Evolutionary conservation across 768 basidiomycete species (phyloP).

Genomic region (Hypholoma fasciculare): DNA sequence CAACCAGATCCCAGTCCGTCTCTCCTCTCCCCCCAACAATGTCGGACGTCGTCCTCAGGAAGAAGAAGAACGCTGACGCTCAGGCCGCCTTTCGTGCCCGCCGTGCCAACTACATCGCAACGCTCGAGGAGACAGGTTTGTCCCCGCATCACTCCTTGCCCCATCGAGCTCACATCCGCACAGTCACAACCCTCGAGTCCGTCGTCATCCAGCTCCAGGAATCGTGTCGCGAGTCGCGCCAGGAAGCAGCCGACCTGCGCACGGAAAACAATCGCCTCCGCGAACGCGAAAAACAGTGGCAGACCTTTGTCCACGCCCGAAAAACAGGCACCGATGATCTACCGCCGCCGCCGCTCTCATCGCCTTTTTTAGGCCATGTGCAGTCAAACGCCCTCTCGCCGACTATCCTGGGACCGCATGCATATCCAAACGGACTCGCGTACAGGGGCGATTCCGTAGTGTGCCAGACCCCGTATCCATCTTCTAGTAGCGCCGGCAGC

Average conservation of each 20-base stretch:
- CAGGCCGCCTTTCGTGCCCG: constrained; percentile 84
- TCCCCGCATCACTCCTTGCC: constrained; percentile 10
- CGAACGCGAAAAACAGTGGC: constrained; percentile 77
- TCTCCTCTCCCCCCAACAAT: constrained; percentile 39
- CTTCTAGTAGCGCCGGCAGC: constrained; percentile 21
- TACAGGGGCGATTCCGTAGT: constrained; percentile 55
- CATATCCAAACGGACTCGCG: constrained; percentile 33
- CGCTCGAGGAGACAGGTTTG: constrained; percentile 78
- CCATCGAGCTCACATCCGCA: constrained; percentile 18
- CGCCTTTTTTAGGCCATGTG: constrained; percentile 36
- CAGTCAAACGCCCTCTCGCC: constrained; percentile 28
- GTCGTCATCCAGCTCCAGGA: constrained; percentile 85
- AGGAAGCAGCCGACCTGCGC: constrained; percentile 60
- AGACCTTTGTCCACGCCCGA: constrained; percentile 64
- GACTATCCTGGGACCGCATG: constrained; percentile 33
- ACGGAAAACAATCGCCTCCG: constrained; percentile 67
- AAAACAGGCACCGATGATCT: constrained; percentile 59
- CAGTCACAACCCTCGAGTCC: constrained; percentile 79
- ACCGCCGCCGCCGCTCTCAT: constrained; percentile 47
- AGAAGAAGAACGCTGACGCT: constrained; percentile 90
- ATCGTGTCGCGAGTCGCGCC: constrained; percentile 67
- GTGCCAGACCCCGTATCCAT: constrained; percentile 44
- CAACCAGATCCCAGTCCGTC: constrained; percentile 40
- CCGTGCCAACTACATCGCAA: constrained; percentile 85
- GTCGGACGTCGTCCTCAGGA: constrained; percentile 71